These are phyloP conservation scores for Cytospora paraplurivora DNA, from an alignment of 2,329 filamentous ascomycete genomes.

Conservation along the genomic window DNA sequence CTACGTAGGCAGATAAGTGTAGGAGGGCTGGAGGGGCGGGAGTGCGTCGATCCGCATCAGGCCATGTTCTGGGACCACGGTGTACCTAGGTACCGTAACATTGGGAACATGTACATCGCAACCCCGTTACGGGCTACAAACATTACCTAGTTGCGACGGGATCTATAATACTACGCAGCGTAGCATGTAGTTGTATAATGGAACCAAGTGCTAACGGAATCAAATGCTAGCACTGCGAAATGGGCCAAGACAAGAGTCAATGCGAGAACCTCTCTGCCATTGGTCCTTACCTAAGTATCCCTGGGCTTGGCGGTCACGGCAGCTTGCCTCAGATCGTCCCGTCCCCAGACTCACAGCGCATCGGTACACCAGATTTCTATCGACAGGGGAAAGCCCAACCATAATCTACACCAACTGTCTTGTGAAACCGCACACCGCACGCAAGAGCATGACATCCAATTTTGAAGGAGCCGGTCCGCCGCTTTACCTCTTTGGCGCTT, in stretches of 20 bases:
- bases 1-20: not conserved
- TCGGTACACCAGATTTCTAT: not conserved
- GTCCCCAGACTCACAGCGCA: not conserved
- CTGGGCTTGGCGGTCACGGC: not conserved
- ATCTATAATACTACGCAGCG: not conserved
- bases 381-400: not conserved
- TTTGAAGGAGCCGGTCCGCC: not conserved
- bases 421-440: not conserved
- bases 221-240: not conserved
- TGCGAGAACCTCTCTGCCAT: not conserved
- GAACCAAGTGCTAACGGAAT: not conserved
- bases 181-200: not conserved
- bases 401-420: not conserved
- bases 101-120: too few relatives aligned
- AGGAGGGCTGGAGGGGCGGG: constrained; percentile 7
- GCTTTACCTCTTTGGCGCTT: not conserved
- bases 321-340: not conserved
- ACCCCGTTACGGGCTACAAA: too few relatives aligned
- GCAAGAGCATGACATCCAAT: not conserved
- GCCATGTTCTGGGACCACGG: not conserved
- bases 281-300: not conserved
- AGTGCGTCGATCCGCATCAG: constrained; percentile 18
- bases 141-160: not conserved
- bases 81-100: not conserved
- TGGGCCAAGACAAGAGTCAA: too few relatives aligned